Evolutionary conservation across 495 filamentous ascomycete species (phyloP).

Genomic region (Aspergillus mulundensis): DNA sequence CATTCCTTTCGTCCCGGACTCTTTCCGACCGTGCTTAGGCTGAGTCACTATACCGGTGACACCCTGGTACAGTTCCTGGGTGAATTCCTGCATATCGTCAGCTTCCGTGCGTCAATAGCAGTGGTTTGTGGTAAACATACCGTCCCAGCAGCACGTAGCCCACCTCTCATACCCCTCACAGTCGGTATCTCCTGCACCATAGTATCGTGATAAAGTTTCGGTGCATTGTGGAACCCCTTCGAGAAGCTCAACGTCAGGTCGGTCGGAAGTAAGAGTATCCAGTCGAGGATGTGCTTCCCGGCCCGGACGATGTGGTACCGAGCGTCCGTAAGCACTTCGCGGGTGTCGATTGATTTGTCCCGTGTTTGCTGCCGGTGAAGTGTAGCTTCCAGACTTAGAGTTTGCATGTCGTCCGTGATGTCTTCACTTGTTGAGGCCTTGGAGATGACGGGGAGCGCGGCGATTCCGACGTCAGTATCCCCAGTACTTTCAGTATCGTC

Average conservation of each 20-base stretch:
- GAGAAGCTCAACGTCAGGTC: constrained; percentile 75
- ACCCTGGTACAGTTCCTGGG: constrained; percentile 64
- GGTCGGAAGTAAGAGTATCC: constrained; percentile 71
- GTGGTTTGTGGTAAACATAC: constrained; percentile 21
- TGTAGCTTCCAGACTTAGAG: not conserved
- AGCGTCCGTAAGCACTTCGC: constrained; percentile 19
- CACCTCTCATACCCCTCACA: constrained; percentile 65
- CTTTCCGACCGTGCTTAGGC: constrained; percentile 60
- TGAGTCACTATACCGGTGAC: constrained; percentile 70
- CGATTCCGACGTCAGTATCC: not conserved
- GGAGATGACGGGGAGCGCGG: too few relatives aligned
- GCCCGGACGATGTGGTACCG: constrained; percentile 22
- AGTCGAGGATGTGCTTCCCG: constrained; percentile 64
- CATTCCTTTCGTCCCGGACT: constrained; percentile 64
- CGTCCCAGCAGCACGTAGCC: constrained; percentile 60
- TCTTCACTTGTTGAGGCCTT: not conserved
- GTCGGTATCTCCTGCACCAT: constrained; percentile 65
- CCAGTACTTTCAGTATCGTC: not conserved
- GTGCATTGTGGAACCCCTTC: constrained; percentile 82
- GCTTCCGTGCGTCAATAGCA: not conserved
- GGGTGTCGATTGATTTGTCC: constrained; percentile 4
- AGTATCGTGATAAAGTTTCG: constrained; percentile 72
- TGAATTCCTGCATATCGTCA: constrained; percentile 50
- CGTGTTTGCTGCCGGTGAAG: constrained; percentile 2
- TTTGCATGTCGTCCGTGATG: not conserved